Evolutionary conservation across 495 filamentous ascomycete species (phyloP), one percentile per base, ranked within the genome.

Genomic region (Hypoxylon perforatum): DNA sequence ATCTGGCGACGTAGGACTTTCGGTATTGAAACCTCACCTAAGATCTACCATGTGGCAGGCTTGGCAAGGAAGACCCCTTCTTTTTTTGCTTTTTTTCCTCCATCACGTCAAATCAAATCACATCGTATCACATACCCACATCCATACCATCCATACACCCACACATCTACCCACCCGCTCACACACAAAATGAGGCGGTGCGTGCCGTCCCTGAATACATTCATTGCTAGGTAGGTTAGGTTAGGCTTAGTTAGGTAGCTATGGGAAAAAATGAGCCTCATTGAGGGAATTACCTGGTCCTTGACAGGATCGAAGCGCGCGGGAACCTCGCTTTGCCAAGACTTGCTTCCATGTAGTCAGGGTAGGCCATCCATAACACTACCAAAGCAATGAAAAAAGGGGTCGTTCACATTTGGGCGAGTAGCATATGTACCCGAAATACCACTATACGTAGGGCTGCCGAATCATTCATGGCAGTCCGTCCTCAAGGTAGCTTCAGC

Each of bases 251-350:
- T n/a, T 33, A 33, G 30, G 3, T 3, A 33, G 30, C 30, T 33
- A 33, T 33, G 11, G n/a, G n/a, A 33, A 33, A 33, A 62, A 44
- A 54, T 62, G 59, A 62, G 59, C 59, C 59, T 62, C 59, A 61
- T 25, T 30, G 11, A 41, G 18, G 38, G 33, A 55, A 19, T 54
- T 55, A 55, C 59, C 59, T n/a, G 47, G 57, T 35, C 47, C 51
- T 9, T 4, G 35, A 5, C 18, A 50, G 45, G 39, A 41, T 42
- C 15, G 30, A 33, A 33, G 30, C 35, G 56, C 35, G 56, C 57
- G 57, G 57, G 14, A 60, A 11, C 39, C 9, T 46, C 19, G 41
- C 30, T 30, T 21, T 44, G 61, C 61, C 61, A 63, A 63, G 61
- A 45, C 42, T 19, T 55, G 33, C 22, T 62, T 59, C 30, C 18